Conservation (phyloP, 2,329 filamentous ascomycete species). For the Penicillium sclerotigenum region DNA sequence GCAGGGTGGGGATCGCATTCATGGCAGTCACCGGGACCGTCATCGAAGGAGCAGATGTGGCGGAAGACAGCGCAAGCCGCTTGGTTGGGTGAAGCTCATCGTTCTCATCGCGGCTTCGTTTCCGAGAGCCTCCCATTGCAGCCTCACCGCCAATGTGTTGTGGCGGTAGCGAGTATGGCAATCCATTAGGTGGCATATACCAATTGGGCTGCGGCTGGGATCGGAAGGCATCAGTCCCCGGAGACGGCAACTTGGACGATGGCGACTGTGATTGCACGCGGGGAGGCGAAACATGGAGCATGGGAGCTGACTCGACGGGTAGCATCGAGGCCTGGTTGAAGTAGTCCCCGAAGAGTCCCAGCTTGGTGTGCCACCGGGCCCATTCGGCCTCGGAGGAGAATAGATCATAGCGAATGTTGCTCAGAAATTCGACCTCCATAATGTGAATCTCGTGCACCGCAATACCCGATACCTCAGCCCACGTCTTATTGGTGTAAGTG, state of each 20-base stretch:
- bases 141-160: conserved; percentile 19
- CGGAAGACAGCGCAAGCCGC: conserved; percentile 36
- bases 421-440: conserved; percentile 99
- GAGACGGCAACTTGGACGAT: conserved; percentile 42
- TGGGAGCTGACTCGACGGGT: conserved; percentile 38
- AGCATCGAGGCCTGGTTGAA: conserved; percentile 65
- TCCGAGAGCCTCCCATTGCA: conserved; percentile 43
- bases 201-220: conserved; percentile 26
- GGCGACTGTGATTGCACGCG: conserved; percentile 31
- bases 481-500: conserved; percentile 99
- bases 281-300: conserved; percentile 35
- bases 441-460: conserved; percentile 93
- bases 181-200: conserved; percentile 26
- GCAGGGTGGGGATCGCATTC: conserved; percentile 31
- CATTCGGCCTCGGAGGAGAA: conserved; percentile 83
- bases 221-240: conserved; percentile 30
- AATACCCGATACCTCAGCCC: conserved; percentile 96
- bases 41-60: conserved; percentile 23
- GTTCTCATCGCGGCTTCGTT: conserved; percentile 58
- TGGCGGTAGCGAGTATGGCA: conserved; percentile 25
- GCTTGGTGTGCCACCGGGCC: conserved; percentile 79
- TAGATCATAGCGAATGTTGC: conserved; percentile 94
- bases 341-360: conserved; percentile 79
- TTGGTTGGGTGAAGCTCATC: conserved; percentile 57
- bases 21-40: conserved; percentile 27